Conservation (phyloP, 2,329 filamentous ascomycete species). For the Trichoderma harzianum region DNA sequence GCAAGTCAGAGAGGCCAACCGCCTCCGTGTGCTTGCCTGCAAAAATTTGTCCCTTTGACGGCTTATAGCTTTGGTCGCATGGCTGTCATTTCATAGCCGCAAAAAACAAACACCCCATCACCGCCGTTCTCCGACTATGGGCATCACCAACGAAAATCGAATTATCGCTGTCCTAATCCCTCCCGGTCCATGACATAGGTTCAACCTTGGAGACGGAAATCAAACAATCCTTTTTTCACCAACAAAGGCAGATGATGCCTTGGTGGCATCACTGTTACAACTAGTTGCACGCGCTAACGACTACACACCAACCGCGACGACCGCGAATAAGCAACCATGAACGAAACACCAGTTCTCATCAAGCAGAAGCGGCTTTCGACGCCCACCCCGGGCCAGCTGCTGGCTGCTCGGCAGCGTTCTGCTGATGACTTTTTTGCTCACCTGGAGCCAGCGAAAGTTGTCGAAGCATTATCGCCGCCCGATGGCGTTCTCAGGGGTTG, state of each 20-base stretch:
- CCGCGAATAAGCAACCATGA: conserved; percentile 38
- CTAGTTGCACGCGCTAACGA: conserved; percentile 10
- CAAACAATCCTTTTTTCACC: not conserved
- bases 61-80: conserved; percentile 16
- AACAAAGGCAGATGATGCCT: conserved; percentile 17
- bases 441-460: conserved; percentile 57
- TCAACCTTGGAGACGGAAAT: not conserved
- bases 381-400: conserved; percentile 28
- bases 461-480: conserved; percentile 57
- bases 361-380: conserved; percentile 35
- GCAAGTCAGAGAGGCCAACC: conserved; percentile 7
- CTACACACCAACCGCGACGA: conserved; percentile 8
- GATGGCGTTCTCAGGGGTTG: conserved; percentile 54
- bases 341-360: conserved; percentile 32
- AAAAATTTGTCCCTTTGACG: not conserved
- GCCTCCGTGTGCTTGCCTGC: conserved; percentile 17
- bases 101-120: conserved; percentile 8
- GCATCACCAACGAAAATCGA: conserved; percentile 24
- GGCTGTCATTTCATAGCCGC: conserved; percentile 12
- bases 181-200: conserved; percentile 20
- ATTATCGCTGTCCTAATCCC: conserved; percentile 18
- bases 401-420: conserved; percentile 45
- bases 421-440: conserved; percentile 59
- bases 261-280: conserved; percentile 4
- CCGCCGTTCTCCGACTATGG: conserved; percentile 24